Conservation (phyloP, 139 green algal species). For the Haematococcus sp. region DNA sequence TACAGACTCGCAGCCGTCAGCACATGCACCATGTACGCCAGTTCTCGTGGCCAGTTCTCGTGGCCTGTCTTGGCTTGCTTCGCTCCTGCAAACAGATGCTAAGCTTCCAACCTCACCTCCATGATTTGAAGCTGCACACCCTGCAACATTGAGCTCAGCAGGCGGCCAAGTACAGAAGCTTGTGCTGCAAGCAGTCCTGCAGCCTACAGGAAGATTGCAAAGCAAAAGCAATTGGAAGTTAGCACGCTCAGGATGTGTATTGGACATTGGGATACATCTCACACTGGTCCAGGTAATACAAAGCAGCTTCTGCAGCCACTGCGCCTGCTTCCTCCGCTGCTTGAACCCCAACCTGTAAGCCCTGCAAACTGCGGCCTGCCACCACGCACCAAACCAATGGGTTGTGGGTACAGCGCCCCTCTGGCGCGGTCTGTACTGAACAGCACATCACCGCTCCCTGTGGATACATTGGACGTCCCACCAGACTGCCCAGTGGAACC, state of each 20-base stretch:
- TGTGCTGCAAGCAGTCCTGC: constrained; percentile 58
- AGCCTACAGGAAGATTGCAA: constrained; percentile 14
- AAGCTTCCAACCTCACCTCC: constrained; percentile 26
- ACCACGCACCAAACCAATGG: constrained; percentile 38
- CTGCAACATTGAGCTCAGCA: constrained; percentile 39
- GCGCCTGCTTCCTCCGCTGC: no score
- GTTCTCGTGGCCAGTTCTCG: neutral
- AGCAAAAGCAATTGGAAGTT: neutral
- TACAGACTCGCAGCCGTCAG: neutral
- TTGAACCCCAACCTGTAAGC: neutral
- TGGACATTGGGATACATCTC: no score
- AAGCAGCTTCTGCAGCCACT: no score
- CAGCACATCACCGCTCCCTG: no score
- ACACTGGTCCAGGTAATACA: no score
- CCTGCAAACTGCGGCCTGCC: neutral
- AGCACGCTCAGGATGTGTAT: no score
- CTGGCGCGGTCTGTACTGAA: neutral
- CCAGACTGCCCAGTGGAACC: no score
- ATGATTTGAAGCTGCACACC: constrained; percentile 53
- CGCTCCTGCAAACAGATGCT: neutral
- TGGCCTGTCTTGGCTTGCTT: neutral
- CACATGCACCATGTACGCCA: neutral
- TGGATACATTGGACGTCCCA: no score
- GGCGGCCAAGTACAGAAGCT: constrained; percentile 54
- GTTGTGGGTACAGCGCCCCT: constrained; percentile 53